These are phyloP conservation scores for Fusarium neocosmosporiellum DNA, from an alignment of 2,329 filamentous ascomycete genomes.

Conservation along the genomic window DNA sequence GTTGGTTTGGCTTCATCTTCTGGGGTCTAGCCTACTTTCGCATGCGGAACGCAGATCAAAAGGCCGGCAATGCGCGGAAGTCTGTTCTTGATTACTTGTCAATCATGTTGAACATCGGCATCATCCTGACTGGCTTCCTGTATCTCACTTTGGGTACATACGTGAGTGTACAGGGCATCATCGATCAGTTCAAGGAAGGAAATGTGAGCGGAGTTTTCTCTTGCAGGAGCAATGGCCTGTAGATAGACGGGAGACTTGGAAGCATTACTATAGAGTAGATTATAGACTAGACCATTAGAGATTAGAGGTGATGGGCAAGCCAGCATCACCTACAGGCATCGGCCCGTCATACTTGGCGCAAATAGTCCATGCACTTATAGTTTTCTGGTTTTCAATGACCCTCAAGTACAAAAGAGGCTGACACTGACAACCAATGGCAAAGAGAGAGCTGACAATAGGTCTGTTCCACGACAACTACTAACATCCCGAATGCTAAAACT, in stretches of 20 bases:
- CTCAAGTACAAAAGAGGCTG: neutral
- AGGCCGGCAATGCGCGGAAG: slow-evolving; percentile 63
- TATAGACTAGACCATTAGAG: neutral
- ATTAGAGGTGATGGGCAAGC: neutral
- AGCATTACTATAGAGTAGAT: neutral
- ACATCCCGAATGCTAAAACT: neutral
- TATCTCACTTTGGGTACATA: slow-evolving; percentile 88
- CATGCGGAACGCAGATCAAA: slow-evolving; percentile 74
- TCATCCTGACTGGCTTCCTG: slow-evolving; percentile 80
- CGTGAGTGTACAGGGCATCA: slow-evolving; percentile 77
- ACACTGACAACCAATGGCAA: neutral
- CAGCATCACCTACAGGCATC: neutral
- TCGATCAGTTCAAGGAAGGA: slow-evolving; percentile 76
- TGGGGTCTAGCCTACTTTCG: slow-evolving; percentile 85
- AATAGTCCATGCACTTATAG: neutral
- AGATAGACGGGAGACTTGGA: neutral
- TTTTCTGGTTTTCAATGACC: neutral
- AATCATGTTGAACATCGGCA: slow-evolving; percentile 74
- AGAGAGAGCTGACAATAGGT: neutral
- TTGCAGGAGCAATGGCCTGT: slow-evolving; percentile 77
- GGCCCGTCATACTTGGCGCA: neutral
- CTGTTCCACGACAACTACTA: neutral
- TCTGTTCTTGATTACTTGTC: slow-evolving; percentile 62
- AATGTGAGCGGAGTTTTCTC: slow-evolving; percentile 78
- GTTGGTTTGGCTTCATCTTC: slow-evolving; percentile 95